These are phyloP conservation scores for Dimocarpus longan DNA, from an alignment of 345 rosid genomes.

Conservation along the genomic window DNA sequence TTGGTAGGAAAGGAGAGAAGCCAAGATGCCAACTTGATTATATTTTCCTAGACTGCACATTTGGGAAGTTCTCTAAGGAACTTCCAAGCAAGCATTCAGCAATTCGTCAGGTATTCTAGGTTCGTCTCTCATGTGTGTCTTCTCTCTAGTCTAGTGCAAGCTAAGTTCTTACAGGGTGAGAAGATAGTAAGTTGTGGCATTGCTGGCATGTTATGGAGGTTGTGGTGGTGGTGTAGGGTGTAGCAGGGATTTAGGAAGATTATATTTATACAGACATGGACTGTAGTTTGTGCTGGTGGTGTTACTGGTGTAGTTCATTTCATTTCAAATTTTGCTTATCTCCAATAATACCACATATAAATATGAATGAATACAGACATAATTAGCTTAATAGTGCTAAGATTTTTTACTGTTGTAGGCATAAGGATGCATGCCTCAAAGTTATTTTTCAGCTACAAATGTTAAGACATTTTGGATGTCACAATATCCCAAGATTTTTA, in stretches of 20 bases:
- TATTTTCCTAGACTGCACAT: slow-evolving; percentile 86
- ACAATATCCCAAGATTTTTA: background rate
- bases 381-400: background rate
- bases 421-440: background rate
- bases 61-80: slow-evolving; percentile 58
- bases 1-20: slow-evolving; percentile 46
- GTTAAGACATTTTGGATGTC: background rate
- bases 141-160: background rate
- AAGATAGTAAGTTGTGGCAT: background rate
- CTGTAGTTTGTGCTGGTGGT: background rate
- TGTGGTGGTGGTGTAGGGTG: background rate
- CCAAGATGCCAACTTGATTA: slow-evolving; percentile 64
- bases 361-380: background rate
- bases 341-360: background rate
- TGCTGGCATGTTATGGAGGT: too few species aligned
- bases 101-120: slow-evolving; percentile 60
- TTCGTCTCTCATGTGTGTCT: background rate
- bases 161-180: background rate
- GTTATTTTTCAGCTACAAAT: background rate
- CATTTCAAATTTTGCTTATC: background rate
- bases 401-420: background rate
- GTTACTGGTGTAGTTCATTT: background rate
- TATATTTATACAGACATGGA: background rate
- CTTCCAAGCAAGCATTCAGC: slow-evolving; percentile 77
- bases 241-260: too few species aligned